Evolutionary conservation across 169 alveolate genomes (phyloP).

Genomic region (Cryptosporidium ubiquitum): DNA sequence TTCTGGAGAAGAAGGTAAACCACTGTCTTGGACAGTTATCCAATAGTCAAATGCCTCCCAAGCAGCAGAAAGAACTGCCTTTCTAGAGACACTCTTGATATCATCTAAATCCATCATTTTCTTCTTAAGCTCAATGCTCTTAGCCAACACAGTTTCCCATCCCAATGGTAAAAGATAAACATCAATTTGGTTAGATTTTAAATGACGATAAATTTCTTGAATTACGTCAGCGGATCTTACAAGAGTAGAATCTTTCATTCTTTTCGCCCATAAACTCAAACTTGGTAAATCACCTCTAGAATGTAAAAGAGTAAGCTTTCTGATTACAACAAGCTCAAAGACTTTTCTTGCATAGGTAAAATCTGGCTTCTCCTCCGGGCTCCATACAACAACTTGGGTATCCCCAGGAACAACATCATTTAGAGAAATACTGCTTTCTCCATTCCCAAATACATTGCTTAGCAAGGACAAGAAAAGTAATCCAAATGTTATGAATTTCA

Average conservation of each 20-base stretch:
- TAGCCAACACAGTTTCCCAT: conserved; percentile 33
- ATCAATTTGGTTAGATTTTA: conserved; percentile 29
- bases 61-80: conserved; percentile 54
- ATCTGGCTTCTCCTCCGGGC: conserved; percentile 35
- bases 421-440: not conserved
- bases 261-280: conserved; percentile 45
- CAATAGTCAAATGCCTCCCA: conserved; percentile 74
- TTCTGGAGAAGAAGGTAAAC: conserved; percentile 50
- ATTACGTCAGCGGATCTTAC: conserved; percentile 54
- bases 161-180: conserved; percentile 50
- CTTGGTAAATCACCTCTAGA: conserved; percentile 67
- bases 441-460: not conserved
- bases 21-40: conserved; percentile 46
- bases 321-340: conserved; percentile 61
- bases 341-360: conserved; percentile 70
- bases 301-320: conserved; percentile 20
- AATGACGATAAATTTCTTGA: conserved; percentile 2
- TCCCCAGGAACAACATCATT: conserved; percentile 46
- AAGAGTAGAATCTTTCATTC: conserved; percentile 48
- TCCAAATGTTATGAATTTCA: conserved; percentile 6
- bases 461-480: conserved; percentile 4
- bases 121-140: conserved; percentile 23
- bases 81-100: not conserved
- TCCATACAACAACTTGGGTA: conserved; percentile 58
- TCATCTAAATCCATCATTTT: conserved; percentile 14